Conservation (phyloP, 345 rosid species). For the Clausena lansium region DNA sequence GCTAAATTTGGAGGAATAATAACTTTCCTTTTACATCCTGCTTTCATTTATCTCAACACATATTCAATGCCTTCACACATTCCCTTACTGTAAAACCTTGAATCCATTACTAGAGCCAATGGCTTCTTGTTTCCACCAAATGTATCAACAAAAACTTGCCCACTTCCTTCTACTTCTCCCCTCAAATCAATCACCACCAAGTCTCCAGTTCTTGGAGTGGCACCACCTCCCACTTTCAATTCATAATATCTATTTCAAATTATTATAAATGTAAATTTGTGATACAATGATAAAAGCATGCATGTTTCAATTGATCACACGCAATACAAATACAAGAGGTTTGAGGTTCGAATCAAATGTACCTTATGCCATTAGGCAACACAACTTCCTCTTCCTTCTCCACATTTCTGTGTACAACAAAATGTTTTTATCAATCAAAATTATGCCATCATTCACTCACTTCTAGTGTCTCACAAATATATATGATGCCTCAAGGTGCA, state of each 20-base stretch:
- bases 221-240: constrained; percentile 82
- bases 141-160: constrained; percentile 66
- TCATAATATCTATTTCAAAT: constrained; percentile 63
- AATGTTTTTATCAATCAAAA: neutral
- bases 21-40: constrained; percentile 81
- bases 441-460: neutral
- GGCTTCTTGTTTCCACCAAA: constrained; percentile 56
- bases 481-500: too few relatives aligned
- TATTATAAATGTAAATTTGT: neutral
- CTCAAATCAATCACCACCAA: constrained; percentile 76
- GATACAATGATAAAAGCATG: neutral
- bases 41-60: constrained; percentile 71
- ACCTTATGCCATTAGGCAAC: constrained; percentile 87
- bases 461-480: neutral
- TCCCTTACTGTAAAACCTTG: constrained; percentile 77
- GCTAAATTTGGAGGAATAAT: constrained; percentile 69
- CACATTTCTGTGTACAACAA: constrained; percentile 50
- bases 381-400: constrained; percentile 68
- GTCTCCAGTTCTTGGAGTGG: constrained; percentile 71
- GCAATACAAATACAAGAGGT: neutral
- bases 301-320: neutral
- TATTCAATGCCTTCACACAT: constrained; percentile 81
- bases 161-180: constrained; percentile 62
- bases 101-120: constrained; percentile 71
- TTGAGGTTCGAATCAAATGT: neutral